Evolutionary conservation across 495 filamentous ascomycete species (phyloP).

Genomic region (Astrocystis sublimbata): DNA sequence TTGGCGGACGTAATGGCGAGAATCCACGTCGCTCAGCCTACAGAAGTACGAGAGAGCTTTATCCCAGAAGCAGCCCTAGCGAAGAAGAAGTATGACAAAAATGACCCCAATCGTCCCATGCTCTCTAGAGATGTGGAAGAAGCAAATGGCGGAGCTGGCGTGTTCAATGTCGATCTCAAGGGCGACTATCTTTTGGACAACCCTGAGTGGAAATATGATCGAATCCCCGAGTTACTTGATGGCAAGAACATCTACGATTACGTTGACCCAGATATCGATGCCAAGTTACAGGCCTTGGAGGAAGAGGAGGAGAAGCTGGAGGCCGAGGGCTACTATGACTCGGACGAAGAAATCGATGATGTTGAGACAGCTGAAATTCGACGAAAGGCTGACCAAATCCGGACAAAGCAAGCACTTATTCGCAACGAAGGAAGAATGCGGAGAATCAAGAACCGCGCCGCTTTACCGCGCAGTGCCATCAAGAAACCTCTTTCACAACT

Average conservation of each 20-base stretch:
- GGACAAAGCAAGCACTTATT: slow-evolving; percentile 85
- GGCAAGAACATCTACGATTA: slow-evolving; percentile 97
- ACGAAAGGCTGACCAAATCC: slow-evolving; percentile 91
- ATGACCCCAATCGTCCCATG: slow-evolving; percentile 74
- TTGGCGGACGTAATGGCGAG: slow-evolving; percentile 85
- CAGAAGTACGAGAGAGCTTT: slow-evolving; percentile 76
- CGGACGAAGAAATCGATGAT: slow-evolving; percentile 66
- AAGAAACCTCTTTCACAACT: slow-evolving; percentile 80
- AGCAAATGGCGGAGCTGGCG: slow-evolving; percentile 90
- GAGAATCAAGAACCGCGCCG: slow-evolving; percentile 90
- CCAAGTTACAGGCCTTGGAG: slow-evolving; percentile 85
- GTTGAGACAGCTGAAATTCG: slow-evolving; percentile 82
- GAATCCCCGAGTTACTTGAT: slow-evolving; percentile 87
- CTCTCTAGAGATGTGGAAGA: slow-evolving; percentile 88
- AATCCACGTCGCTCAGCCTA: slow-evolving; percentile 93
- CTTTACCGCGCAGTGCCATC: slow-evolving; percentile 76
- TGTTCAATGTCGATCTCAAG: slow-evolving; percentile 89
- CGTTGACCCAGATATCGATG: slow-evolving; percentile 94
- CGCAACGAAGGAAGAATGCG: slow-evolving; percentile 88
- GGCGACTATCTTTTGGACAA: slow-evolving; percentile 82
- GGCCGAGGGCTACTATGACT: slow-evolving; percentile 52
- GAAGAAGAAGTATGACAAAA: slow-evolving; percentile 84
- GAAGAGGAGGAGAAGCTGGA: slow-evolving; percentile 92
- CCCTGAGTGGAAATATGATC: slow-evolving; percentile 92
- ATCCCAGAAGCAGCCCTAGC: slow-evolving; percentile 83